phyloP scores from a whole-genome alignment of 1,284 basidiomycete species.

The Megacollybia platyphylla region DNA sequence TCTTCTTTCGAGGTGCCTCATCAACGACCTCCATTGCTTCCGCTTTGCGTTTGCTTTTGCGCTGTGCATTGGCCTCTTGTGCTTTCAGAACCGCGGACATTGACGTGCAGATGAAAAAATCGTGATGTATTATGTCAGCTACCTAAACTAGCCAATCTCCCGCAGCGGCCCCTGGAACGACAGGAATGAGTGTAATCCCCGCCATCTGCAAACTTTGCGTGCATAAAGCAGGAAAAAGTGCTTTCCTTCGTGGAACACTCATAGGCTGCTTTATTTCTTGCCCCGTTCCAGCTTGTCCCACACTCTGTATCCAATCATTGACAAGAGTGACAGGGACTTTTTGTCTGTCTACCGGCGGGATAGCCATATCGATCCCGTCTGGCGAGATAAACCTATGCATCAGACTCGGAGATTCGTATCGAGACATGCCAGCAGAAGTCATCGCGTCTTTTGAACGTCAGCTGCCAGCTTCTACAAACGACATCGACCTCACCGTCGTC shows the following conservation, averaged over 20 bases:
- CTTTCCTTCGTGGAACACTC: no score
- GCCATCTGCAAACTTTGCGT: neutral
- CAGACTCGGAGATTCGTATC: neutral
- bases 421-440: neutral
- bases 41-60: conserved; percentile 54
- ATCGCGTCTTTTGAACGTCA: conserved; percentile 3
- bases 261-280: no score
- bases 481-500: conserved; percentile 19
- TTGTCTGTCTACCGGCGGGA: no score
- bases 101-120: conserved; percentile 6
- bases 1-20: conserved; percentile 49
- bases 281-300: no score
- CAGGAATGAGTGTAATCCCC: neutral
- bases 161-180: neutral
- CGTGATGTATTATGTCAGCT: neutral
- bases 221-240: neutral
- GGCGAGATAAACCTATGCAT: neutral
- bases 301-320: no score
- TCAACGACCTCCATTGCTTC: conserved; percentile 49
- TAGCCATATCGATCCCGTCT: neutral
- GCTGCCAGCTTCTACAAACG: neutral
- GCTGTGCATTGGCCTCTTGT: conserved; percentile 45
- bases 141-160: neutral
- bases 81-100: conserved; percentile 63
- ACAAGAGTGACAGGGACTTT: no score